A percentile compares a stretch with the other conserved stretches of the same genome.
Conservation (phyloP, 2,329 filamentous ascomycete genomes). For the Endothia cerciana region DNA sequence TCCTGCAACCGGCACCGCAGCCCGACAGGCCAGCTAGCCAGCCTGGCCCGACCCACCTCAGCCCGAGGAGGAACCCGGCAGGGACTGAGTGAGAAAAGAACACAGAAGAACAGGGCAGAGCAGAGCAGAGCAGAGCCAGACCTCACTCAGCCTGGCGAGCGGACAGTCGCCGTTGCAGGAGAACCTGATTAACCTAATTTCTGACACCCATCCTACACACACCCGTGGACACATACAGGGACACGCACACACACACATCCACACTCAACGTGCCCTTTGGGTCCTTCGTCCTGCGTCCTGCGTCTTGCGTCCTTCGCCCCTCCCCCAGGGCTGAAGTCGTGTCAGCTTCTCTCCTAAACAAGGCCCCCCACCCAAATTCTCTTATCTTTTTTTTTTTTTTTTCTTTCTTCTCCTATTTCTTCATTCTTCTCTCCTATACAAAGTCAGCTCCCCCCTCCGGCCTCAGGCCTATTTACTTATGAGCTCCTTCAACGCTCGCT, state of each 20-base stretch:
- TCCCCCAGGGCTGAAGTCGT: conserved; percentile 24
- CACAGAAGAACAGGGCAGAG: conserved; percentile 19
- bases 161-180: conserved; percentile 3
- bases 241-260: conserved; percentile 11
- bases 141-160: neutral
- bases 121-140: conserved; percentile 6
- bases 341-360: conserved; percentile 22
- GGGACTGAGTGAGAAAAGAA: neutral
- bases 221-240: conserved; percentile 1
- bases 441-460: conserved; percentile 35
- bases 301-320: conserved; percentile 15
- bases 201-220: conserved; percentile 24
- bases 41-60: neutral
- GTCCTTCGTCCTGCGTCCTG: conserved; percentile 24
- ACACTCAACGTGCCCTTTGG: conserved; percentile 15
- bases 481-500: conserved; percentile 80
- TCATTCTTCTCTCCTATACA: conserved; percentile 17
- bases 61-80: conserved; percentile 3
- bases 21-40: conserved; percentile 1
- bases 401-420: neutral
- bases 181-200: conserved; percentile 27
- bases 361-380: neutral
- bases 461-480: conserved; percentile 56
- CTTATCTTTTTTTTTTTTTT: conserved; percentile 12
- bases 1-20: conserved; percentile 19